Evolutionary conservation across 2,329 filamentous ascomycete genomes (phyloP), one percentile per base, ranked within the genome.

Genomic region (Botrytis sinoallii): DNA sequence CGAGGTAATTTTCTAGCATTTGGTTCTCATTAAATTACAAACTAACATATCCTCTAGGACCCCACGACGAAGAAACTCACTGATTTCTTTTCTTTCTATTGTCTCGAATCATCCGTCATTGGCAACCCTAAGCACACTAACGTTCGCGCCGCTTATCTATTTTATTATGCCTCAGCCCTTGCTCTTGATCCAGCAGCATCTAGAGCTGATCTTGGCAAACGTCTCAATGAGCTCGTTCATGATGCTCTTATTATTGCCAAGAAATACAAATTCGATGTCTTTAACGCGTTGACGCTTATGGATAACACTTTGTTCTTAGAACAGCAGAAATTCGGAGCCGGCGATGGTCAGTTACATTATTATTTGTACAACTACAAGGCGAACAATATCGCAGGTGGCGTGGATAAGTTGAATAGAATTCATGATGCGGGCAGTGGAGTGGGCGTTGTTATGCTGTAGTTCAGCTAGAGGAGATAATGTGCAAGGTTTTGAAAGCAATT

Each of bases 311-410:
- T 98, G 32, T 98, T 99, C 88, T 87, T 99, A 9, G 91, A 95
- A 81, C 88, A 98, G 78, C 93, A 98, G 81, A 97, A 97, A 83
- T 99, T 98, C 80, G 96, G 95, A 63, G 91, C 92, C 8, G 96
- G 96, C 46, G 96, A 99, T 82, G 96, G 96, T 65, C 94, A 96
- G 82, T 86, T 99, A 79, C 94, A 99, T 83, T 99, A 95, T 84
- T 99, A 99, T 83, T 86, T 99, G 46, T 99, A 97, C 88, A 99
- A 99, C 84, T 99, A 98, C 86, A 90, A 94, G 73, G 93, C 94
- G 20, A 91, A 93, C 75, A 90, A 91, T n/a, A 92, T 99, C 79
- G 85, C 89, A 0, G 95, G 96, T 67, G 96, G 96, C 35, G 90
- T 98, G 61, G 91, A 98, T 82, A 87, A 88, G 79, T 89, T 88